Percentiles rank a stretch among this genome's conserved stretches.
Conservation (phyloP, 2,329 filamentous ascomycete species). For the Hortaea sp. region DNA sequence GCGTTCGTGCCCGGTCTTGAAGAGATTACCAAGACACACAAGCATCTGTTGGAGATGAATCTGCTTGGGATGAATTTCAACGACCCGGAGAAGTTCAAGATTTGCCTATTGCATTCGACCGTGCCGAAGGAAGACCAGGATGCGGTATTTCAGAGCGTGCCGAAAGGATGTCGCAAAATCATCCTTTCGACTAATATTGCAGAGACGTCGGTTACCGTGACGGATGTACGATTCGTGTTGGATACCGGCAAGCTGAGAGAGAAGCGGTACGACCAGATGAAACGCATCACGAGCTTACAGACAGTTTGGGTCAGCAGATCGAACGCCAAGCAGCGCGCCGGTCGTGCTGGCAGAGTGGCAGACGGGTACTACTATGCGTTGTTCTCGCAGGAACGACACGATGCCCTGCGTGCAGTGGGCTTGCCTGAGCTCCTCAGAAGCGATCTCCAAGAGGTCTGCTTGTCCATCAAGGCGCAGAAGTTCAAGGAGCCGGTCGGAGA, state of each 20-base stretch:
- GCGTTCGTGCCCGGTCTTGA: slow-evolving; percentile 39
- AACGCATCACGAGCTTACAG: slow-evolving; percentile 29
- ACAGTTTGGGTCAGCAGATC: slow-evolving; percentile 40
- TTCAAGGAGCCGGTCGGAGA: slow-evolving; percentile 30
- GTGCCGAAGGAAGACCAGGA: slow-evolving; percentile 33
- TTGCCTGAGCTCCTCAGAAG: slow-evolving; percentile 33
- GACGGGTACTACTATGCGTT: slow-evolving; percentile 42
- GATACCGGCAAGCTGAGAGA: slow-evolving; percentile 37
- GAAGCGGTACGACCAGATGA: slow-evolving; percentile 30
- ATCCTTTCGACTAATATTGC: slow-evolving; percentile 43
- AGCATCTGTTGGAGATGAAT: slow-evolving; percentile 18
- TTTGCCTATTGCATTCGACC: slow-evolving; percentile 39
- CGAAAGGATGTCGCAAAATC: slow-evolving; percentile 36
- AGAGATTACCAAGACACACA: slow-evolving; percentile 27
- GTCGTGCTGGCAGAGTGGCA: slow-evolving; percentile 40
- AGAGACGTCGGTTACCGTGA: slow-evolving; percentile 43
- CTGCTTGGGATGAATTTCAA: slow-evolving; percentile 32
- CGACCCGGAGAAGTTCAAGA: slow-evolving; percentile 30
- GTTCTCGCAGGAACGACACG: slow-evolving; percentile 29
- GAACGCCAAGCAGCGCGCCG: slow-evolving; percentile 38
- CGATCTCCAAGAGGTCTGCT: slow-evolving; percentile 35
- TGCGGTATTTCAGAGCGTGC: slow-evolving; percentile 31
- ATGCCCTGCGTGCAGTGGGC: slow-evolving; percentile 24
- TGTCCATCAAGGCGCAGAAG: slow-evolving; percentile 33
- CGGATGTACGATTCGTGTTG: slow-evolving; percentile 41